Evolutionary conservation across 768 basidiomycete genomes (phyloP), one percentile per base, ranked within the genome.

Genomic region (Lyophyllum shimeji): DNA sequence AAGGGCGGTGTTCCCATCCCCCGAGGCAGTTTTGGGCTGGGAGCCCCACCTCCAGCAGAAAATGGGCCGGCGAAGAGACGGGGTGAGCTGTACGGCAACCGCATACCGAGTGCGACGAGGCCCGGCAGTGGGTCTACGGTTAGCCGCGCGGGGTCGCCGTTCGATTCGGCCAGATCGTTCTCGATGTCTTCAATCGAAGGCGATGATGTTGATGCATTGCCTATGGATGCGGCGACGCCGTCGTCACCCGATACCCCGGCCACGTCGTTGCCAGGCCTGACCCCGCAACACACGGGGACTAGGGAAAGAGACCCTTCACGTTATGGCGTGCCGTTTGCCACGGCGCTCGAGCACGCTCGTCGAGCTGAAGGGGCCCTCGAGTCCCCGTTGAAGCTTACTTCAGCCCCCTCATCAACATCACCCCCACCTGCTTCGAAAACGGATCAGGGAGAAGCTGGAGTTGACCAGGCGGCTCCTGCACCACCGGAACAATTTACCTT

Each of bases 1-100:
- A 86, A 89, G 67, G 90, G 90, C 50, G 88, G 84, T 11, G 76
- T 85, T 0, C 90, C 90, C 15, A 82, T 83, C 34, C 90, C 90
- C n/a, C 76, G 87, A 47, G 86, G 86, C 3, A 84, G 86, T 58
- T 89, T 90, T 70, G 88, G 82, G 20, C 71, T 88, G 60, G 86
- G 86, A 15, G 81, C 80, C 11, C 86, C 87, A 2, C 83, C 82
- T n/a, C 66, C 69, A 23, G 67, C 76, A 31, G 79, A 78, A 23
- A 74, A 78, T 50, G 76, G 72, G 12, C 74, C 76, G 44, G 65
- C 75, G 40, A 80, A 75, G 65, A 81, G 79, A 61, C 79, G 81
- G 50, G 82, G 83, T 43, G 88, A 90, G 70, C 71, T 90, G 31
- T 89, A 90, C 64, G 90, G 87, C 20, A 91, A 91, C 69, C 77